Conservation (phyloP, 2,329 filamentous ascomycete genomes). For the Dichotomopilus funicola region DNA sequence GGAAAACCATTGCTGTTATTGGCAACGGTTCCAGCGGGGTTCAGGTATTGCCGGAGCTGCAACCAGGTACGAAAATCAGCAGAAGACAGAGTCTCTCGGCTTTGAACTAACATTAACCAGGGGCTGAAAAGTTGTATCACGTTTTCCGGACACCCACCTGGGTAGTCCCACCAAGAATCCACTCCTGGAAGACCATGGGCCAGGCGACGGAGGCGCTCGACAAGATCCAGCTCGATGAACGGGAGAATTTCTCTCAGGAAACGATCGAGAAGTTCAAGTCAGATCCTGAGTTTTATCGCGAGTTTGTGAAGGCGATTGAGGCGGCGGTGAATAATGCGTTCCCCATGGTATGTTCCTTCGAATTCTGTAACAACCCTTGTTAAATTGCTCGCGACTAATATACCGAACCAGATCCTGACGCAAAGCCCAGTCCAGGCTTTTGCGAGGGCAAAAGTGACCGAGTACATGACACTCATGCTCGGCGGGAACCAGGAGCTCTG, state of each 20-base stretch:
- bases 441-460: constrained; percentile 34
- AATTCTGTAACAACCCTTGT: not conserved
- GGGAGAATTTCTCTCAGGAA: constrained; percentile 36
- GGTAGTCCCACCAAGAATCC: constrained; percentile 33
- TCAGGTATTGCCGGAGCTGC: constrained; percentile 47
- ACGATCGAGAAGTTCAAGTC: constrained; percentile 43
- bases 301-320: constrained; percentile 43
- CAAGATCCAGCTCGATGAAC: constrained; percentile 36
- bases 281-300: constrained; percentile 40
- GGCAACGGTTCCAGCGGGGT: constrained; percentile 51
- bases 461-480: constrained; percentile 44
- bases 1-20: constrained; percentile 49
- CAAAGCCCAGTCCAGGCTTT: constrained; percentile 37
- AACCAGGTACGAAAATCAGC: constrained; percentile 31
- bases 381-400: not conserved
- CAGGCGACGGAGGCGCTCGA: constrained; percentile 32
- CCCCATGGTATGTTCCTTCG: constrained; percentile 31
- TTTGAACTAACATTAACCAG: constrained; percentile 18
- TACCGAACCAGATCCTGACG: constrained; percentile 31
- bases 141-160: constrained; percentile 38
- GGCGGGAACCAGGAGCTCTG: constrained; percentile 44
- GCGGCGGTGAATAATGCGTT: constrained; percentile 39
- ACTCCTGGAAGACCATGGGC: constrained; percentile 34
- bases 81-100: not conserved
- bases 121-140: constrained; percentile 33